Conservation (phyloP, 331 rosid genomes). For the Prunus yedoensis region DNA sequence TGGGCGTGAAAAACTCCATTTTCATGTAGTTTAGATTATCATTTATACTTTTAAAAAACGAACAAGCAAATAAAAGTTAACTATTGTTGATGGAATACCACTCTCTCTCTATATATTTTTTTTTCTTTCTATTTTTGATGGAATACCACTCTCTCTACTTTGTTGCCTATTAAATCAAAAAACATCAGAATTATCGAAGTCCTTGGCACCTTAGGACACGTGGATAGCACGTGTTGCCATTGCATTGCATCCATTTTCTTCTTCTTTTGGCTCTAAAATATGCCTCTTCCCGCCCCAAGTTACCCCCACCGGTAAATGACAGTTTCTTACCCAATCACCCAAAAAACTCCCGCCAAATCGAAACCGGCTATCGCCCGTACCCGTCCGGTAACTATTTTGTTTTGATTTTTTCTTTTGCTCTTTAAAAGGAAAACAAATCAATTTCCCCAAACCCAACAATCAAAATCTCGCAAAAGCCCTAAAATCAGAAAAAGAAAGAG, state of each 20-base stretch:
- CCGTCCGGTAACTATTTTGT: not conserved
- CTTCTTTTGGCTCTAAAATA: not conserved
- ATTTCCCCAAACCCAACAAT: not conserved
- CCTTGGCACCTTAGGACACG: not conserved
- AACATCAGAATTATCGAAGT: no score
- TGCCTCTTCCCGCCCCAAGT: not conserved
- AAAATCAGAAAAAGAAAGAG: no score
- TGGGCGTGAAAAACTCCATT: no score
- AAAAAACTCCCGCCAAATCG: slow-evolving; percentile 16
- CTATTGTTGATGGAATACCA: no score
- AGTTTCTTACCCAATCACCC: not conserved
- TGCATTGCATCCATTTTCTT: not conserved
- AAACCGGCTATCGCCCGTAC: slow-evolving; percentile 10
- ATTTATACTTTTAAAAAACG: no score
- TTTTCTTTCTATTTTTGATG: no score
- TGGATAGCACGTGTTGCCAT: not conserved
- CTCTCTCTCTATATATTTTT: no score
- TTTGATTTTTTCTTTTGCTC: not conserved
- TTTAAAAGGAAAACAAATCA: not conserved
- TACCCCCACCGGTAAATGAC: not conserved
- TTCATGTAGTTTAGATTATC: no score
- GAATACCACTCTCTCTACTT: no score
- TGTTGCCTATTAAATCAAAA: no score
- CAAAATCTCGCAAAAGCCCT: not conserved
- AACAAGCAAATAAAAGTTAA: no score